Conservation (phyloP, 768 basidiomycete genomes). For the Naganishia vaughanmartiniae region DNA sequence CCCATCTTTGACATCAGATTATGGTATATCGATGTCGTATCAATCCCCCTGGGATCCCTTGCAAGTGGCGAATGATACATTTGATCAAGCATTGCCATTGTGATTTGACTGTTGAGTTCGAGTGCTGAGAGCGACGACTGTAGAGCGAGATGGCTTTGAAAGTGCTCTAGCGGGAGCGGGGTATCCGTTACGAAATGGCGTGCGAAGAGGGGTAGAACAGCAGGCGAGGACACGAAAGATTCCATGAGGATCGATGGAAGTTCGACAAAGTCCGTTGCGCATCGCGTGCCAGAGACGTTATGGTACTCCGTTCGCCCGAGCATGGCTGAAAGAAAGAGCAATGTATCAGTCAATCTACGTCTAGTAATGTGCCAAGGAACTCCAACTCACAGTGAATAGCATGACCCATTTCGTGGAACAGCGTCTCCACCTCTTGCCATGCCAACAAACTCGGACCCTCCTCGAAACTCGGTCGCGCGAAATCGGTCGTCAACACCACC, state of each 20-base stretch:
- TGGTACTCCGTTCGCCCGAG: slow-evolving; percentile 95
- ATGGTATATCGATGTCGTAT: slow-evolving; percentile 69
- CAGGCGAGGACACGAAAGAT: slow-evolving; percentile 82
- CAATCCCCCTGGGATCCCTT: slow-evolving; percentile 60
- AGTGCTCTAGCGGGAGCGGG: slow-evolving; percentile 48
- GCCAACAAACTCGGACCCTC: slow-evolving; percentile 70
- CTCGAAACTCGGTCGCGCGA: slow-evolving; percentile 63
- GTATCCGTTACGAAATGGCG: slow-evolving; percentile 52
- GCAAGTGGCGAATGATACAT: slow-evolving; percentile 70
- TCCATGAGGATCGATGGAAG: slow-evolving; percentile 98
- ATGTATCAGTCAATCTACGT: background rate
- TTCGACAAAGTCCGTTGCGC: slow-evolving; percentile 97
- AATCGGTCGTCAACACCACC: slow-evolving; percentile 87
- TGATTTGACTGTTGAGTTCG: slow-evolving; percentile 85
- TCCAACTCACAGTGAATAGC: slow-evolving; percentile 89
- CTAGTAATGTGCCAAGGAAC: background rate
- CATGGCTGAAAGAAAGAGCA: slow-evolving; percentile 68
- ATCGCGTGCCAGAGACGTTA: slow-evolving; percentile 94
- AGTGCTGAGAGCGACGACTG: slow-evolving; percentile 57
- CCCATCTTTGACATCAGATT: slow-evolving; percentile 60
- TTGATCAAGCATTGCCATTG: slow-evolving; percentile 85
- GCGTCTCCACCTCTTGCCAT: slow-evolving; percentile 89
- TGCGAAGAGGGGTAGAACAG: slow-evolving; percentile 69
- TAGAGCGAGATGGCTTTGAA: slow-evolving; percentile 45
- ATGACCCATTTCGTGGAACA: slow-evolving; percentile 99